Conservation (phyloP, 2,329 filamentous ascomycete genomes). For the Saccharata proteae region DNA sequence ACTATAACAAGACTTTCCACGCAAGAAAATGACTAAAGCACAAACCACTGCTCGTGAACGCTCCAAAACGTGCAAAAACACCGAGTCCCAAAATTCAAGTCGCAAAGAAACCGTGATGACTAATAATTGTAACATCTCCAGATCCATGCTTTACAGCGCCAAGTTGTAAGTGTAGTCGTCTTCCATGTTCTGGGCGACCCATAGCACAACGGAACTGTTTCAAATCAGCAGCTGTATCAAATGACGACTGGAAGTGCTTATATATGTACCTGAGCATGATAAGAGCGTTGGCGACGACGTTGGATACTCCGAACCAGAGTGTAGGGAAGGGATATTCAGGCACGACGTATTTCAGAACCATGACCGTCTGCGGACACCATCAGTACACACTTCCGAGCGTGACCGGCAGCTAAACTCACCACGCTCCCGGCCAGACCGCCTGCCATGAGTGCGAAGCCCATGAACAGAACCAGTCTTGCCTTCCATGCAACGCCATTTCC, state of each 20-base stretch:
- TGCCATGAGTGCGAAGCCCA: slow-evolving; percentile 57
- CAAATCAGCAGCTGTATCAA: slow-evolving; percentile 8
- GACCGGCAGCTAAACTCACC: slow-evolving; percentile 23
- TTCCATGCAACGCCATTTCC: slow-evolving; percentile 60
- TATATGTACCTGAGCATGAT: slow-evolving; percentile 54
- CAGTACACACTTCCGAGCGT: neutral
- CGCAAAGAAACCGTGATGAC: too few relatives aligned
- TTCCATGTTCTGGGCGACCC: slow-evolving; percentile 62
- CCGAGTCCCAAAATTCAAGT: too few relatives aligned
- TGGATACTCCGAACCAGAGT: slow-evolving; percentile 55
- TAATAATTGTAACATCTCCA: too few relatives aligned
- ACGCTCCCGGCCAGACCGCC: slow-evolving; percentile 56
- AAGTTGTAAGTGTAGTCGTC: slow-evolving; percentile 62
- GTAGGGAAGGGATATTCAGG: slow-evolving; percentile 47
- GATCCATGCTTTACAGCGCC: slow-evolving; percentile 48
- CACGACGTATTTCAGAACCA: slow-evolving; percentile 57
- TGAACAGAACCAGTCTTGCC: slow-evolving; percentile 53
- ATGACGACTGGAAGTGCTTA: neutral
- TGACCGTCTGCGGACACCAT: slow-evolving; percentile 37
- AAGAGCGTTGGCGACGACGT: slow-evolving; percentile 51
- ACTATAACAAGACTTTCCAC: too few relatives aligned
- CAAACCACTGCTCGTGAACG: too few relatives aligned
- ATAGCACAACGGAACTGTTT: slow-evolving; percentile 49
- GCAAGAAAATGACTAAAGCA: too few relatives aligned
- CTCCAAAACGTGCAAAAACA: too few relatives aligned